phyloP scores from a whole-genome alignment of 306 rosid genomes.

The Vigna hirtella region DNA sequence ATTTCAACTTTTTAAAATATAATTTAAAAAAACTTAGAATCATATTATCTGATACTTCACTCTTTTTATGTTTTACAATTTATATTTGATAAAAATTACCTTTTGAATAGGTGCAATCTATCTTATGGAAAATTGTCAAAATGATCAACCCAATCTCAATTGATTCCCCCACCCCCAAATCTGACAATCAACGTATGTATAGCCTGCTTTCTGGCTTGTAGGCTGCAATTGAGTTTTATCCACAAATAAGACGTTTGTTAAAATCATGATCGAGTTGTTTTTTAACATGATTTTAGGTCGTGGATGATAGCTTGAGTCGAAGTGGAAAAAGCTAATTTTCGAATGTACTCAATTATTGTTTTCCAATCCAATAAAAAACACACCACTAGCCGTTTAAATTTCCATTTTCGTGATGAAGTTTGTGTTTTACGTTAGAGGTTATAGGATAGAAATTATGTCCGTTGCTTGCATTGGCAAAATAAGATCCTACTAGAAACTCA shows the following conservation, averaged over 20 bases:
- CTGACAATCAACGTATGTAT: not conserved
- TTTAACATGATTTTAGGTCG: not conserved
- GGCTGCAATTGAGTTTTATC: not conserved
- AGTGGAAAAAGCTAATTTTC: too few species aligned
- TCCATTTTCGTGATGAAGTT: not conserved
- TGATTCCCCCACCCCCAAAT: not conserved
- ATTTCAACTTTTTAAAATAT: too few species aligned
- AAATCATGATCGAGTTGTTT: not conserved
- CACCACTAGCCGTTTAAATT: not conserved
- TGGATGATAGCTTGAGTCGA: too few species aligned
- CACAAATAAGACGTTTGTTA: not conserved
- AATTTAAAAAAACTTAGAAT: too few species aligned
- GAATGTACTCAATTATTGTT: not conserved
- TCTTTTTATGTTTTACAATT: too few species aligned
- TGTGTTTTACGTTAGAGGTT: not conserved
- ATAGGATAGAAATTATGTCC: not conserved
- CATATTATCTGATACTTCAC: not conserved
- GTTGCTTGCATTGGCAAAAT: too few species aligned
- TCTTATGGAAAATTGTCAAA: too few species aligned
- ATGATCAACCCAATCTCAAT: not conserved
- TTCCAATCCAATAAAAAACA: not conserved
- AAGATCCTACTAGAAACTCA: too few species aligned
- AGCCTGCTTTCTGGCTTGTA: not conserved
- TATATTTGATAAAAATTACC: too few species aligned
- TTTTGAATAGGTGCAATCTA: too few species aligned